phyloP scores from a whole-genome alignment of 2,329 filamentous ascomycete genomes.

The Nemania diffusa region DNA sequence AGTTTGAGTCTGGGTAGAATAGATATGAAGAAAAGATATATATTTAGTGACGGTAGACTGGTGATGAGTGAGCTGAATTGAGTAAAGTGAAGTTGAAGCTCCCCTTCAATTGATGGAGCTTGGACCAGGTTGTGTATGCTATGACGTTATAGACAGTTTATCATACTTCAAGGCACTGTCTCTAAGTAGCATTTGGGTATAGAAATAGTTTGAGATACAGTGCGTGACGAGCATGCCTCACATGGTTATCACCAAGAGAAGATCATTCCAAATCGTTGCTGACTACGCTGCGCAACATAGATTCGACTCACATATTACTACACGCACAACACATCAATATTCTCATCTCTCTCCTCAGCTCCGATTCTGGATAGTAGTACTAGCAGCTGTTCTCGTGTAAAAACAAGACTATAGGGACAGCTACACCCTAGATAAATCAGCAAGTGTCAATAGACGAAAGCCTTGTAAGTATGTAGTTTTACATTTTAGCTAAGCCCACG shows the following conservation, averaged over 20 bases:
- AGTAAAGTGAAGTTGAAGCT: not conserved
- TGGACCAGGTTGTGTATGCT: not conserved
- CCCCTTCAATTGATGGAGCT: conserved; percentile 11
- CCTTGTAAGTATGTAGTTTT: too few relatives aligned
- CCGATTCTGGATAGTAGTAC: too few relatives aligned
- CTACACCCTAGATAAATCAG: too few relatives aligned
- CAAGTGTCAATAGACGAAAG: too few relatives aligned
- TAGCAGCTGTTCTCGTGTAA: too few relatives aligned
- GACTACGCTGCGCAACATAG: not conserved
- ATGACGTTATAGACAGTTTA: conserved; percentile 22
- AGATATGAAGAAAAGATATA: not conserved
- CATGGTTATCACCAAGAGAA: not conserved
- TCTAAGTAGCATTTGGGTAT: not conserved
- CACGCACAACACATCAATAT: not conserved
- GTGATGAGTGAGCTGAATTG: not conserved
- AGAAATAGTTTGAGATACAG: not conserved
- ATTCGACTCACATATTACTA: conserved; percentile 8
- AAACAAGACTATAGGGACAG: too few relatives aligned
- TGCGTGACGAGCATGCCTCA: not conserved
- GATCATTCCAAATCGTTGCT: conserved; percentile 26
- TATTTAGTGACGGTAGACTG: not conserved
- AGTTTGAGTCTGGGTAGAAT: not conserved
- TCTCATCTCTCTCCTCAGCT: not conserved
- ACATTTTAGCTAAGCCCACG: not conserved
- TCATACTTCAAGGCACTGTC: not conserved